Evolutionary conservation across 192 early-diverging fungal species (phyloP).

Genomic region (Coemansia sp.): DNA sequence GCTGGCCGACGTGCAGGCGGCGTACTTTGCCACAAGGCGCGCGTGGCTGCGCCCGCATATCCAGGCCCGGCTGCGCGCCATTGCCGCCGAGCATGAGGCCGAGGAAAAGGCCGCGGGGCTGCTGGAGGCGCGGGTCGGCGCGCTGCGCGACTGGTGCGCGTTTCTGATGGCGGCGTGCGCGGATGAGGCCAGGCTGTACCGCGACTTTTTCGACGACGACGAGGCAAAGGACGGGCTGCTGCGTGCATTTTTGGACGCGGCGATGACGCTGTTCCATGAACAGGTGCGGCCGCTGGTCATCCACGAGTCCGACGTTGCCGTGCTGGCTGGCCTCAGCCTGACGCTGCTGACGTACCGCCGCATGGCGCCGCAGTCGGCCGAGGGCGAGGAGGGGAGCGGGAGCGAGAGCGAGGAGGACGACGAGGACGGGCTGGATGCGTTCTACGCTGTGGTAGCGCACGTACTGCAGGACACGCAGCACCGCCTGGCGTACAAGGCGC

Average conservation of each 20-base stretch:
- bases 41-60: slow-evolving; percentile 71
- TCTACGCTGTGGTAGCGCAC: slow-evolving; percentile 70
- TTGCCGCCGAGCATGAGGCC: slow-evolving; percentile 26
- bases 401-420: slow-evolving; percentile 13
- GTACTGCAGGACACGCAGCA: slow-evolving; percentile 91
- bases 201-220: slow-evolving; percentile 66
- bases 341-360: slow-evolving; percentile 38
- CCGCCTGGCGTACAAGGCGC: slow-evolving; percentile 85
- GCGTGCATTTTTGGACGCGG: slow-evolving; percentile 75
- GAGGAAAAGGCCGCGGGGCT: neutral
- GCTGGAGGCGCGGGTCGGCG: slow-evolving; percentile 10
- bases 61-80: slow-evolving; percentile 61
- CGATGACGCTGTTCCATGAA: slow-evolving; percentile 79
- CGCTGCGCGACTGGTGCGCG: slow-evolving; percentile 65
- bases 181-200: slow-evolving; percentile 83
- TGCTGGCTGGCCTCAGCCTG: slow-evolving; percentile 80
- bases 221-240: slow-evolving; percentile 17
- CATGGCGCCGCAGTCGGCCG: neutral
- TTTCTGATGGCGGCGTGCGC: slow-evolving; percentile 84
- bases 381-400: neutral
- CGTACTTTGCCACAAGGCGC: slow-evolving; percentile 76
- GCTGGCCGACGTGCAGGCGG: slow-evolving; percentile 73
- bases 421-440: slow-evolving; percentile 57
- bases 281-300: slow-evolving; percentile 88
- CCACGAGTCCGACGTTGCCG: slow-evolving; percentile 79